phyloP scores from a whole-genome alignment of 257 asterid genomes.

The Plantago elongata region DNA sequence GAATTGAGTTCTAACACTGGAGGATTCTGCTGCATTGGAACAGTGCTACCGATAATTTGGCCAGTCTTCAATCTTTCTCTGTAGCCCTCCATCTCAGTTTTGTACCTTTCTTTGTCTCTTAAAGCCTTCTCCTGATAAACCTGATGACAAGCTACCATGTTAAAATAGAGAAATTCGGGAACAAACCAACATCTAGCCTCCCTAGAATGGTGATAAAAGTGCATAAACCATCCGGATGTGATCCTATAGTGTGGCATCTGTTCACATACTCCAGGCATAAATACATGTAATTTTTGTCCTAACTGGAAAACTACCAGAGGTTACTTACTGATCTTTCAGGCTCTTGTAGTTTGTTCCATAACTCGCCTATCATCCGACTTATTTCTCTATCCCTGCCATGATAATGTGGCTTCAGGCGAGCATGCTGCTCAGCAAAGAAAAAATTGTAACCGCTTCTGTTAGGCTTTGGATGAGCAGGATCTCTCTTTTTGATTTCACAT shows the following conservation, averaged over 20 bases:
- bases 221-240: no score
- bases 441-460: conserved; percentile 87
- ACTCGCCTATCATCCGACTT: conserved; percentile 76
- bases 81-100: conserved; percentile 65
- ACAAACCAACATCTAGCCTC: neutral
- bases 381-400: conserved; percentile 75
- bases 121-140: conserved; percentile 72
- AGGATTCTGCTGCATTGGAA: conserved; percentile 29
- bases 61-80: conserved; percentile 43
- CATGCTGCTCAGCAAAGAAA: conserved; percentile 86
- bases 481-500: conserved; percentile 58
- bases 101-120: conserved; percentile 73
- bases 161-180: neutral
- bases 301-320: neutral
- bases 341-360: conserved; percentile 75
- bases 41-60: conserved; percentile 14
- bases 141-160: conserved; percentile 28
- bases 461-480: conserved; percentile 89
- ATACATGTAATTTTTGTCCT: neutral
- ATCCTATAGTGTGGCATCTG: no score
- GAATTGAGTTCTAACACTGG: conserved; percentile 13
- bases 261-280: no score
- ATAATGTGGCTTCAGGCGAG: conserved; percentile 59
- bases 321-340: conserved; percentile 58
- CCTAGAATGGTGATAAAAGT: no score